Conservation (phyloP, 1,139 yeast species). For the Zygoascus meyerae region DNA sequence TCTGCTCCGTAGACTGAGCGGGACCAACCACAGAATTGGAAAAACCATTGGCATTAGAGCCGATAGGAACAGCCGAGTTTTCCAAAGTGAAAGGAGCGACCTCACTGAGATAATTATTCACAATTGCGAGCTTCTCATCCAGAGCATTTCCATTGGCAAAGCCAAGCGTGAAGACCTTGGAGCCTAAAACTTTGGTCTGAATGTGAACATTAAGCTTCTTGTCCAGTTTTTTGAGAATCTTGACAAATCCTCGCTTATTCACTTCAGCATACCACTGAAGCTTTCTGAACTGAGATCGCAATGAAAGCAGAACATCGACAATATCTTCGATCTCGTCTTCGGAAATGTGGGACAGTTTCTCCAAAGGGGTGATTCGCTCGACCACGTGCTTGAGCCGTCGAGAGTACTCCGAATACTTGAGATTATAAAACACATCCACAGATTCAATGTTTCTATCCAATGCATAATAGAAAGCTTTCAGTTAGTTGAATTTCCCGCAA, state of each 20-base stretch:
- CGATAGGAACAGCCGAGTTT: constrained; percentile 1
- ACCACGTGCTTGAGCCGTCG: constrained; percentile 49
- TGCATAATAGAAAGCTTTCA: constrained; percentile 63
- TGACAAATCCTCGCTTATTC: constrained; percentile 83
- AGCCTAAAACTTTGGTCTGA: constrained; percentile 58
- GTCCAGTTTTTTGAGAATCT: constrained; percentile 85
- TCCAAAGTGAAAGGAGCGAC: constrained; percentile 37
- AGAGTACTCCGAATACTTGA: constrained; percentile 66
- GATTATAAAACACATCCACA: constrained; percentile 73
- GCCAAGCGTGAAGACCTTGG: constrained; percentile 68
- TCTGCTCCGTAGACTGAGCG: constrained; percentile 11
- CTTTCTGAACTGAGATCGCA: constrained; percentile 72
- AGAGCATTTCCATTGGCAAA: constrained; percentile 64
- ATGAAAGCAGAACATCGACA: constrained; percentile 65
- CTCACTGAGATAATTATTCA: constrained; percentile 50
- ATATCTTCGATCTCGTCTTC: constrained; percentile 58
- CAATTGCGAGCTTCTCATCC: constrained; percentile 46
- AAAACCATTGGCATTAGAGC: constrained; percentile 3
- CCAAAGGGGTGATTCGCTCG: constrained; percentile 21
- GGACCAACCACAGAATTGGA: constrained; percentile 2
- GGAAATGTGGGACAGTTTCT: constrained; percentile 3
- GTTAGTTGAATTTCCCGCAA: constrained; percentile 6
- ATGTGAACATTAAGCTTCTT: constrained; percentile 72
- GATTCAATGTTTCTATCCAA: constrained; percentile 77
- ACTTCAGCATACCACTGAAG: constrained; percentile 88